Percentiles rank a stretch among this genome's conserved stretches.
phyloP scores from a whole-genome alignment of 768 basidiomycete genomes.

The Suillus alpinus region DNA sequence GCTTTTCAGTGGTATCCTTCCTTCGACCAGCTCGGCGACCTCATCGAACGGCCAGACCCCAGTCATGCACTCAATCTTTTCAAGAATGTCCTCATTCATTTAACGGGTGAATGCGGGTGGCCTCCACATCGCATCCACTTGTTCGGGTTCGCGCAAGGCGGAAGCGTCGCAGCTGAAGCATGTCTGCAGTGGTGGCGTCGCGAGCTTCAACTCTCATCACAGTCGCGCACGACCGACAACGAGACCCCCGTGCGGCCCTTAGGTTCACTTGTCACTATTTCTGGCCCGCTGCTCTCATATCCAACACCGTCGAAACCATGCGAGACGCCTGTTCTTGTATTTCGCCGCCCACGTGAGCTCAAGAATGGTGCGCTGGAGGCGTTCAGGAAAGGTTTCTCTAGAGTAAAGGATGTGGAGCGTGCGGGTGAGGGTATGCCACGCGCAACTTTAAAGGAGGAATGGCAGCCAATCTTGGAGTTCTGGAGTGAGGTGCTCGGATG shows the following conservation, averaged over 20 bases:
- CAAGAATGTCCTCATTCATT: conserved; percentile 48
- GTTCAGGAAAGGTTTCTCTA: conserved; percentile 59
- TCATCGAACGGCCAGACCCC: conserved; percentile 70
- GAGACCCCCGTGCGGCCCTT: conserved; percentile 32
- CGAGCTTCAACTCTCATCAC: conserved; percentile 16
- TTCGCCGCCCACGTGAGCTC: conserved; percentile 49
- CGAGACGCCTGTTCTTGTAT: conserved; percentile 61
- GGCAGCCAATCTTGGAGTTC: conserved; percentile 83
- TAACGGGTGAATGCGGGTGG: conserved; percentile 65
- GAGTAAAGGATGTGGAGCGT: conserved; percentile 48
- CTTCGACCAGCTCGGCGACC: conserved; percentile 77
- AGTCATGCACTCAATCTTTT: conserved; percentile 61
- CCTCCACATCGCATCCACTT: conserved; percentile 68
- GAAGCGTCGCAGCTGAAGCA: conserved; percentile 70
- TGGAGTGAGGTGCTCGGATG: conserved; percentile 70
- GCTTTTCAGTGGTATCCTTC: conserved; percentile 87
- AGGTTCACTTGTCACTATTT: conserved; percentile 66
- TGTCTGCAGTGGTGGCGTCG: conserved; percentile 55
- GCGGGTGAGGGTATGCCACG: conserved; percentile 67
- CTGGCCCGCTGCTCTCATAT: conserved; percentile 75
- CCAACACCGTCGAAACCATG: conserved; percentile 55
- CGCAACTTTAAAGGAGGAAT: conserved; percentile 57
- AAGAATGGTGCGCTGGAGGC: conserved; percentile 44
- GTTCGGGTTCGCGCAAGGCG: conserved; percentile 89
- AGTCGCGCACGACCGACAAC: conserved; percentile 1